These are phyloP conservation scores for Seiridium unicorne DNA, from an alignment of 2,329 filamentous ascomycete genomes.

Conservation along the genomic window DNA sequence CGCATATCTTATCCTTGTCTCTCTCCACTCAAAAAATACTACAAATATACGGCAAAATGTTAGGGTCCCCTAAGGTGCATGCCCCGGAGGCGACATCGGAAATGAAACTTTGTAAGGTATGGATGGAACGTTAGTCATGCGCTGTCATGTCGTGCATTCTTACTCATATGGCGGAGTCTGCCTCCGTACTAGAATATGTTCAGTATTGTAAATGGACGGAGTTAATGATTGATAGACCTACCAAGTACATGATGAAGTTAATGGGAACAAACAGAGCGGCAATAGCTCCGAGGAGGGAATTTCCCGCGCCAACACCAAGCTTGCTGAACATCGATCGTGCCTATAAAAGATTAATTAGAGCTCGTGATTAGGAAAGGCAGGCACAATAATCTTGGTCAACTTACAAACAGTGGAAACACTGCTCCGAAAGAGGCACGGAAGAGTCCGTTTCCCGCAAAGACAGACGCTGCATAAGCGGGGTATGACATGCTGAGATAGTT, in stretches of 20 bases:
- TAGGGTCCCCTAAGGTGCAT: too few species aligned
- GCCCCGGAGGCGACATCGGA: too few species aligned
- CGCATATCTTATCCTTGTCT: too few species aligned
- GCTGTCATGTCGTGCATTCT: too few species aligned
- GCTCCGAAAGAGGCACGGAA: conserved; percentile 18
- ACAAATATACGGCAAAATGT: too few species aligned
- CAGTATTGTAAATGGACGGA: too few species aligned
- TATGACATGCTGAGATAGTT: conserved; percentile 21
- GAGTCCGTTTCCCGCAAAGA: conserved; percentile 19
- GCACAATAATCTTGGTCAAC: background rate
- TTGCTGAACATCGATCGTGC: conserved; percentile 11
- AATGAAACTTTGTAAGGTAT: too few species aligned
- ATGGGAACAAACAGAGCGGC: conserved; percentile 20
- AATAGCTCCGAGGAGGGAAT: conserved; percentile 17
- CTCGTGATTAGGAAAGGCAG: too few species aligned
- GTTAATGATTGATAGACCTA: background rate
- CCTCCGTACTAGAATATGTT: too few species aligned
- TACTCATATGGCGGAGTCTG: too few species aligned
- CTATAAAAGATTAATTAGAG: background rate
- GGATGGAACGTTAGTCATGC: too few species aligned
- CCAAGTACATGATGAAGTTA: conserved; percentile 17
- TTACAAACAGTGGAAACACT: conserved; percentile 21
- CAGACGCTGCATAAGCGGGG: conserved; percentile 14
- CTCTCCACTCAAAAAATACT: too few species aligned
- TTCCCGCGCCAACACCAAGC: conserved; percentile 19